Conservation (phyloP, 805 yeast genomes). For the Starmera dryadoides region DNA sequence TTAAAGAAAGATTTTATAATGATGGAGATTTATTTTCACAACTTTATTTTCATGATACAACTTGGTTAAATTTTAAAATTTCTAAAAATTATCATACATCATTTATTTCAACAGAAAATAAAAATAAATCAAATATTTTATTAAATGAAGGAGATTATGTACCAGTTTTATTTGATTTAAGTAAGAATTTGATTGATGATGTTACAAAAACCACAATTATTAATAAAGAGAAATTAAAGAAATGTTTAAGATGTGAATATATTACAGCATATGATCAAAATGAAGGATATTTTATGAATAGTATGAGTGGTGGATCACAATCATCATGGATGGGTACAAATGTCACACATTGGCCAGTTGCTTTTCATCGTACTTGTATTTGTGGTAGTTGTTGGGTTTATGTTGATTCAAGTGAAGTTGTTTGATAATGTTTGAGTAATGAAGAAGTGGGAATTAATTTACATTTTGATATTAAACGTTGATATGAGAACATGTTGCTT, state of each 20-base stretch:
- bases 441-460: no score
- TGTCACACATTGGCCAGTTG: conserved; percentile 46
- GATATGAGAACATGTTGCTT: no score
- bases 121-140: conserved; percentile 25
- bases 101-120: no score
- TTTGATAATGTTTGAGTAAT: no score
- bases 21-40: conserved; percentile 22
- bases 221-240: conserved; percentile 24
- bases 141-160: conserved; percentile 25
- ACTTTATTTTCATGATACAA: conserved; percentile 55
- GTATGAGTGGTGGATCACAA: no score
- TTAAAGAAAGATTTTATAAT: conserved; percentile 23
- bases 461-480: no score
- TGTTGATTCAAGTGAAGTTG: conserved; percentile 6
- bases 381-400: conserved; percentile 77
- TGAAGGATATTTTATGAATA: conserved; percentile 19
- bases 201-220: conserved; percentile 20
- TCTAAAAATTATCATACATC: no score
- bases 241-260: conserved; percentile 51
- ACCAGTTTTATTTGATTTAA: conserved; percentile 24
- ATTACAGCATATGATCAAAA: conserved; percentile 25
- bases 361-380: conserved; percentile 65
- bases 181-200: conserved; percentile 22
- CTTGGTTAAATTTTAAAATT: conserved; percentile 48
- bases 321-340: conserved; percentile 18